Evolutionary conservation across 768 basidiomycete species (phyloP).

Genomic region (Rhodosporidiobolus odoratus): DNA sequence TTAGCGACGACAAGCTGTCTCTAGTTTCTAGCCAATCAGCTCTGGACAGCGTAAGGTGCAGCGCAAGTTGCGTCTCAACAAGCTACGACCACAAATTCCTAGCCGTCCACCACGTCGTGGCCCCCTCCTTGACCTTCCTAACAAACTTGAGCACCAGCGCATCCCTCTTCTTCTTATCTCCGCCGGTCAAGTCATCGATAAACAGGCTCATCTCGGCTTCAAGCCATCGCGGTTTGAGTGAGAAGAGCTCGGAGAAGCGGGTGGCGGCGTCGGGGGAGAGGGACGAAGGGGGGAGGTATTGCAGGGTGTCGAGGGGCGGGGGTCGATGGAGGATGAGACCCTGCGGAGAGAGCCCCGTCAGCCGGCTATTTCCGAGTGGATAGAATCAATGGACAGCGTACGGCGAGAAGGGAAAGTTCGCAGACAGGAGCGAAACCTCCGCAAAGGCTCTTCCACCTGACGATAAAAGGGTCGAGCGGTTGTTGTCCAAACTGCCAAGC

Average conservation of each 20-base stretch:
- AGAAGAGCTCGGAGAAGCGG: conserved; percentile 83
- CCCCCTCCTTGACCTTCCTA: conserved; percentile 35
- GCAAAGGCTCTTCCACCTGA: conserved; percentile 65
- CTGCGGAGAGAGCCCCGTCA: conserved; percentile 48
- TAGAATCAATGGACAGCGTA: conserved; percentile 46
- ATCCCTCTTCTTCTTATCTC: conserved; percentile 38
- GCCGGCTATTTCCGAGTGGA: background rate
- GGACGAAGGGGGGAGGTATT: conserved; percentile 67
- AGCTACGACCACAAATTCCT: conserved; percentile 31
- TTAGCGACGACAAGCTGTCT: no score
- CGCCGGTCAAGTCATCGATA: conserved; percentile 33
- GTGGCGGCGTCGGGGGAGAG: conserved; percentile 72
- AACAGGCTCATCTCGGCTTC: conserved; percentile 47
- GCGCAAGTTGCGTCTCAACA: no score
- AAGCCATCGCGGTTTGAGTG: conserved; percentile 48
- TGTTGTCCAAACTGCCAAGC: conserved; percentile 16
- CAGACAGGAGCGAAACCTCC: conserved; percentile 67
- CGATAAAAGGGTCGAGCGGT: conserved; percentile 55
- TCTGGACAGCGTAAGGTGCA: no score
- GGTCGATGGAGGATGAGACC: conserved; percentile 64
- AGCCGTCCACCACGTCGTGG: conserved; percentile 25
- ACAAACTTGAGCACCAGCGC: conserved; percentile 39
- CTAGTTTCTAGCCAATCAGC: no score
- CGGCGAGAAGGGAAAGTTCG: conserved; percentile 64
- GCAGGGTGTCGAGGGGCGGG: conserved; percentile 49